phyloP scores from a whole-genome alignment of 1,284 basidiomycete species.

The Anthracocystis walkeri region DNA sequence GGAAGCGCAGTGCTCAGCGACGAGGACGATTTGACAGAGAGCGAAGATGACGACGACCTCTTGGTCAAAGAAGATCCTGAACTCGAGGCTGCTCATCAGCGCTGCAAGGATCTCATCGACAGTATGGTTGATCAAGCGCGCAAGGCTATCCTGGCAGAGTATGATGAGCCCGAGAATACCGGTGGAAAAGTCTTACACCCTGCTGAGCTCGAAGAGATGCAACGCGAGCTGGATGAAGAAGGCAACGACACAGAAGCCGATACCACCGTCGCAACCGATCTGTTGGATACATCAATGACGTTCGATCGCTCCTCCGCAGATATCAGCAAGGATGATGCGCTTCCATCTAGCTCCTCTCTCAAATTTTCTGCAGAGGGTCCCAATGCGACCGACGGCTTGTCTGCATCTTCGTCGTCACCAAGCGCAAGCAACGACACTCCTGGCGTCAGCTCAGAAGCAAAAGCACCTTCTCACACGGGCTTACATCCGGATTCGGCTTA shows the following conservation, averaged over 20 bases:
- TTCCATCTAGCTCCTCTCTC: constrained; percentile 13
- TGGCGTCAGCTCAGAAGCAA: neutral
- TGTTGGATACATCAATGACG: constrained; percentile 13
- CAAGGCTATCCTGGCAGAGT: constrained; percentile 43
- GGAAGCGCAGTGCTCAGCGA: constrained; percentile 18
- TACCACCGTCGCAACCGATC: constrained; percentile 19
- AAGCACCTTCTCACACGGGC: neutral
- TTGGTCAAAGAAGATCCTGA: constrained; percentile 51
- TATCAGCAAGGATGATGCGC: constrained; percentile 9
- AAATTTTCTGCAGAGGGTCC: constrained; percentile 1
- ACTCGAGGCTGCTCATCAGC: constrained; percentile 50
- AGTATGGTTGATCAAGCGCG: constrained; percentile 53
- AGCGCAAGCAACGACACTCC: neutral
- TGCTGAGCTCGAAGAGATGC: constrained; percentile 53
- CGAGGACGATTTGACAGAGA: constrained; percentile 39
- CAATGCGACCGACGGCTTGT: neutral
- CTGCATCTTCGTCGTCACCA: neutral
- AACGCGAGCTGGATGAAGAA: constrained; percentile 29
- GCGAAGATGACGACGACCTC: constrained; percentile 39
- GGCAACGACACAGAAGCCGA: constrained; percentile 17
- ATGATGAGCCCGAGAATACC: constrained; percentile 26
- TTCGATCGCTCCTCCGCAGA: constrained; percentile 22
- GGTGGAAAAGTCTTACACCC: constrained; percentile 61
- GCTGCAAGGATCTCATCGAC: constrained; percentile 57
- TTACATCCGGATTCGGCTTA: constrained; percentile 16